phyloP scores from a whole-genome alignment of 1,139 yeast species.

The Meyerozyma elateridarum region DNA sequence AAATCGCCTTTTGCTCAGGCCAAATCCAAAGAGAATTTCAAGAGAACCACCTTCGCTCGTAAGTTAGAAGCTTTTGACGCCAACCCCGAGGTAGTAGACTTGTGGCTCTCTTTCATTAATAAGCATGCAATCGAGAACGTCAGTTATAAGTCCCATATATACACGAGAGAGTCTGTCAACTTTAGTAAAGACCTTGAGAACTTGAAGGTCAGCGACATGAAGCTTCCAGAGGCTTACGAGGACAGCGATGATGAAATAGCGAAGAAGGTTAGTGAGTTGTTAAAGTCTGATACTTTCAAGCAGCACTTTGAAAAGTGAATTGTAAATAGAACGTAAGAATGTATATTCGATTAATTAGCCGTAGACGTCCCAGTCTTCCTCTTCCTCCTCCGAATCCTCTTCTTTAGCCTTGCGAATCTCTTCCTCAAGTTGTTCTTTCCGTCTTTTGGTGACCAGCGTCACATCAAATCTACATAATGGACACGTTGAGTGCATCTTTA shows the following conservation, averaged over 20 bases:
- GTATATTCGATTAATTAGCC: slow-evolving; percentile 33
- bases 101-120: slow-evolving; percentile 74
- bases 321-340: slow-evolving; percentile 17
- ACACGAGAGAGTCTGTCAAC: slow-evolving; percentile 52
- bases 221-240: slow-evolving; percentile 33
- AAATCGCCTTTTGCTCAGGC: slow-evolving; percentile 94
- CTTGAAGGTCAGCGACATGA: slow-evolving; percentile 22
- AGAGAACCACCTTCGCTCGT: slow-evolving; percentile 79
- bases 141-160: slow-evolving; percentile 72
- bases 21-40: slow-evolving; percentile 90
- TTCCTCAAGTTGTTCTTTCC: slow-evolving; percentile 38
- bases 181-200: slow-evolving; percentile 33
- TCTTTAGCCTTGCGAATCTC: slow-evolving; percentile 42
- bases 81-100: slow-evolving; percentile 77
- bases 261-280: slow-evolving; percentile 65
- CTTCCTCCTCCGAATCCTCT: slow-evolving; percentile 59
- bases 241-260: slow-evolving; percentile 59
- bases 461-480: slow-evolving; percentile 84
- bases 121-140: slow-evolving; percentile 80
- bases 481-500: slow-evolving; percentile 73
- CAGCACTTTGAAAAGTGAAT: slow-evolving; percentile 17
- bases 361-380: slow-evolving; percentile 71
- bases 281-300: slow-evolving; percentile 53
- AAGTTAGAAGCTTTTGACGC: slow-evolving; percentile 76
- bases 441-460: slow-evolving; percentile 32